Evolutionary conservation across 768 basidiomycete species (phyloP), one percentile per base, ranked within the genome.

Genomic region (Tulasnella sp.): DNA sequence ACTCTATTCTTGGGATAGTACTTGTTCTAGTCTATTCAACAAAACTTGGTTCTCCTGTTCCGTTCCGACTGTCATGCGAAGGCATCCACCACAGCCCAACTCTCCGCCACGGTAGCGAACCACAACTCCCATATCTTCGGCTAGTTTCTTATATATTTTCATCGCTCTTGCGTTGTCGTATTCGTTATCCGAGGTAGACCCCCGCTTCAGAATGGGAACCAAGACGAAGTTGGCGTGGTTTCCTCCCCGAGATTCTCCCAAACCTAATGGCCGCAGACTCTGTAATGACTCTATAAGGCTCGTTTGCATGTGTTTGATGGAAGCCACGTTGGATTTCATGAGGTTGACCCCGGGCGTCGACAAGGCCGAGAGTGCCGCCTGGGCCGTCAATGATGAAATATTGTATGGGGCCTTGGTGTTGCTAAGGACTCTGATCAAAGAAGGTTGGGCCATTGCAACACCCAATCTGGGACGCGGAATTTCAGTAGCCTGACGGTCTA

Each of bases 341-440:
- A 82, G 78, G 0, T 83, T 77, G 15, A 97, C 79, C 3, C 93
- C 90, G 22, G 83, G 80, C 2, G 89, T 86, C 0, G 92, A 88
- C 38, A 98, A 88, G 0, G 97, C 94, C 12, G 91, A 85, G 19
- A 90, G 82, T 0, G 95, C 96, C 31, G 98, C 88, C 37, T 89
- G 83, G 15, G 97, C 94, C 7, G 94, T 94, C 0, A 96, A 96
- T 0, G 91, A 88, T 19, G 96, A 96, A 79, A 99, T 90, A 83
- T 97, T 98, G 85, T 99, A 99, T 0, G 97, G 97, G 0, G 97
- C 97, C 82, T 99, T 99, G 36, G 96, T 93, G 82, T 99, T 99
- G 77, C 90, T 88, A 73, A 99, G 89, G 78, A 98, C 87, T 80
- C 95, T 96, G 67, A 98, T 92, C 15, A 99, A 85, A 0, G 93